Evolutionary conservation across 805 yeast genomes (phyloP), one percentile per base, ranked within the genome.

Genomic region (Babjeviella inositovora): DNA sequence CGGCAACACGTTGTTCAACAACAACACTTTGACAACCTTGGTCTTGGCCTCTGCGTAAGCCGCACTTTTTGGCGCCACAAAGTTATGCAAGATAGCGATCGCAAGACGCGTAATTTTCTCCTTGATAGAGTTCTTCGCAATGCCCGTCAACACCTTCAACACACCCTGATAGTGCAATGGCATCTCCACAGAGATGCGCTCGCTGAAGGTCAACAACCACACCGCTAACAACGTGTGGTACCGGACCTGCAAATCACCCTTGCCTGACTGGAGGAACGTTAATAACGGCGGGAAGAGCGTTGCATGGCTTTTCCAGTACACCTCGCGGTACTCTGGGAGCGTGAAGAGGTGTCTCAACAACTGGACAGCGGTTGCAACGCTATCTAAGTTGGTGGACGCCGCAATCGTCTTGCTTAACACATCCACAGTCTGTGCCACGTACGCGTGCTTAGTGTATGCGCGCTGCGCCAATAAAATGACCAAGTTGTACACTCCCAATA

Each of bases 21-120:
- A 57, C 20, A 82, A 58, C 24, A 75, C 65, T 36, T 85, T 75
- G 31, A 80, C 56, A 20, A 63, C 57, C 30, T 48, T 59, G 57
- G 33, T 44, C 54, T 22, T 42, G 29, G 33, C 20, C 34, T 34
- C 8, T 32, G 44, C 32, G 31, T 41, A 40, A 36, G 50, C 34
- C 36, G 38, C 36, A 6, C 51, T n/a, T n/a, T n/a, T n/a, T n/a
- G n/a, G n/a, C n/a, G n/a, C 41, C 23, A 73, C 53, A 23, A 76
- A 55, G 39, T 77, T 77, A 37, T 68, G 51, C 32, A 85, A 53
- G 19, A 76, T 68, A 2, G 92, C 72, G 14, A 84, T 59, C n/a
- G 90, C 62, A 20, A 90, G 57, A 42, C 98, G 64, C 15, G 82
- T 77, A 26, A 90, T 70, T 54, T 90, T 90, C 50, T 85, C 93